Conservation (phyloP, 2,329 filamentous ascomycete genomes). For the Phialophora tarda region DNA sequence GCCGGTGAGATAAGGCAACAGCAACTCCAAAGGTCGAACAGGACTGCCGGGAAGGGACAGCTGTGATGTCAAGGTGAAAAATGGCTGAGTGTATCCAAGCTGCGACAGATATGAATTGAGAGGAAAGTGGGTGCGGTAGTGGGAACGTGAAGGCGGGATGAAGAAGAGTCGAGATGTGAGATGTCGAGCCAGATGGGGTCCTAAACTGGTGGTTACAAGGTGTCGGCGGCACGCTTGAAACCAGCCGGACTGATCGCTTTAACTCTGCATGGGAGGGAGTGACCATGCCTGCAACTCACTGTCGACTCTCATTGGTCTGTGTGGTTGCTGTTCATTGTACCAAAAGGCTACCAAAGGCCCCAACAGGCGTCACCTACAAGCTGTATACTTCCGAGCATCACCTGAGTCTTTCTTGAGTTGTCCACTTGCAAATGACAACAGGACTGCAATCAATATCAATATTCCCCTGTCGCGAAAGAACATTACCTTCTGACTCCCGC, state of each 20-base stretch:
- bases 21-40: not conserved
- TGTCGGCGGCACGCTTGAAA: constrained; percentile 19
- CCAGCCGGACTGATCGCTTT: not conserved
- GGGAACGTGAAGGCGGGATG: constrained; percentile 9
- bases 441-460: not conserved
- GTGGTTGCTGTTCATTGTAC: not conserved
- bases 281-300: not conserved
- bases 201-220: constrained; percentile 12
- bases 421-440: not conserved
- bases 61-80: not conserved
- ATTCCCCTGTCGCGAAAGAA: constrained; percentile 4
- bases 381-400: not conserved
- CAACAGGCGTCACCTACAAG: not conserved
- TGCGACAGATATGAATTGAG: constrained; percentile 5
- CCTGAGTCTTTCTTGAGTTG: not conserved
- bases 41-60: not conserved
- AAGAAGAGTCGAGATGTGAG: constrained; percentile 6
- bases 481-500: not conserved
- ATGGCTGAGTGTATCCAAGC: not conserved
- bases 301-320: constrained; percentile 6
- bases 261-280: not conserved
- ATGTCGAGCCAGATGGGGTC: not conserved
- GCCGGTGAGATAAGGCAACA: constrained; percentile 9
- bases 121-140: not conserved
- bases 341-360: constrained; percentile 21